Evolutionary conservation across 2,329 filamentous ascomycete genomes (phyloP).

Genomic region (Beauveria sp.): DNA sequence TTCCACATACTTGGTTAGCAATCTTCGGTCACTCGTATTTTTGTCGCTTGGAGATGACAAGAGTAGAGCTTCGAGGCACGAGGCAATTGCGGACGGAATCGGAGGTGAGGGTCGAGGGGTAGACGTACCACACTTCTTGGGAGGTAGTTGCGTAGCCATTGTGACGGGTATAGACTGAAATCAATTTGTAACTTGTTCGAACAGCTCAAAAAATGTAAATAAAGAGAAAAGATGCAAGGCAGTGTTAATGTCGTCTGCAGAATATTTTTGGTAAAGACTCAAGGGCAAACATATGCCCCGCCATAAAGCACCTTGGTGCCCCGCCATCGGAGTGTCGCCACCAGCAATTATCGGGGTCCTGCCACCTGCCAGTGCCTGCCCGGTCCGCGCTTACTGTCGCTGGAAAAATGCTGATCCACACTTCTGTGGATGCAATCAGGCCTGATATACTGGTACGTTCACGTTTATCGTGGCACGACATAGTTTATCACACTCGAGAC

Average conservation of each 20-base stretch:
- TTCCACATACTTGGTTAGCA: background rate
- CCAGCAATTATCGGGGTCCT: background rate
- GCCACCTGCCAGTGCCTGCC: background rate
- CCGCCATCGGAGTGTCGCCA: slow-evolving; percentile 9
- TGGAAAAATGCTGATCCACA: no score
- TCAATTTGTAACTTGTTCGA: background rate
- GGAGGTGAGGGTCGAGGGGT: background rate
- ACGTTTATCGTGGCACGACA: background rate
- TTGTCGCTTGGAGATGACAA: no score
- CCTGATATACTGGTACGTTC: no score
- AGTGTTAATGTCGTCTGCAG: background rate
- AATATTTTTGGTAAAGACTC: slow-evolving; percentile 3
- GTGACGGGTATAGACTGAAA: background rate
- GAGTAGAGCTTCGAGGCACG: background rate
- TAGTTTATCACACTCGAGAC: no score
- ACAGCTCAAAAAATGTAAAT: background rate
- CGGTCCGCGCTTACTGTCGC: background rate
- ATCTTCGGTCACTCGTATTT: background rate
- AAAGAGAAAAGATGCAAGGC: background rate
- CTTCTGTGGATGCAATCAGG: no score
- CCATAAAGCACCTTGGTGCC: slow-evolving; percentile 3
- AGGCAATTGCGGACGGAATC: slow-evolving; percentile 8
- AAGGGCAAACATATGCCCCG: slow-evolving; percentile 1
- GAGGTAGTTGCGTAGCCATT: slow-evolving; percentile 39
- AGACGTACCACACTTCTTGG: slow-evolving; percentile 51